A percentile compares a stretch with the other conserved stretches of the same genome.
These are phyloP conservation scores for Candida xiaguanensis DNA, from an alignment of 805 yeast genomes.

Conservation along the genomic window DNA sequence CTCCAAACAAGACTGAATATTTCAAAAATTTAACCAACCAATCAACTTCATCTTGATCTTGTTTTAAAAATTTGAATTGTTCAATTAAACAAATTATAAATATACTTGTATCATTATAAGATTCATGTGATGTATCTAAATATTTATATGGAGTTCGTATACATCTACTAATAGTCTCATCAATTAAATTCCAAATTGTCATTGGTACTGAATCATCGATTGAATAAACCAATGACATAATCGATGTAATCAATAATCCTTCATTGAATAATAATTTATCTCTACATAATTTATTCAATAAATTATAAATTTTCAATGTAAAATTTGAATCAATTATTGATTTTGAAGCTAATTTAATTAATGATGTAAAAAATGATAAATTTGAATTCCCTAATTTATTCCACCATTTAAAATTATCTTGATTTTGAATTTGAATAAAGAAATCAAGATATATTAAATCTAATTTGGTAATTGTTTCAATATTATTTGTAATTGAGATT, in stretches of 20 bases:
- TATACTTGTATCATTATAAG: conserved; percentile 27
- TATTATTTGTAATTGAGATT: conserved; percentile 12
- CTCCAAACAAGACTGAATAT: conserved; percentile 56
- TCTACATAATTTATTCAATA: conserved; percentile 43
- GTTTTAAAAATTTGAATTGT: conserved; percentile 57
- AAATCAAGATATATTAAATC: conserved; percentile 59
- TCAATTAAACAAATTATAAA: conserved; percentile 47
- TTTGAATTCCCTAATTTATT: conserved; percentile 29
- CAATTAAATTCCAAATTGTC: conserved; percentile 61
- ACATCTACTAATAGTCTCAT: conserved; percentile 71
- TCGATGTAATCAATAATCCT: conserved; percentile 50
- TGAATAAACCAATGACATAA: conserved; percentile 51
- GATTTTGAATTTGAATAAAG: conserved; percentile 45
- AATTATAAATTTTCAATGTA: conserved; percentile 41
- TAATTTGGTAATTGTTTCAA: conserved; percentile 33
- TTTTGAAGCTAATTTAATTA: conserved; percentile 44
- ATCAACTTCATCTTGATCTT: conserved; percentile 15
- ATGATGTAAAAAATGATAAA: conserved; percentile 60
- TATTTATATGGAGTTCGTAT: conserved; percentile 80
- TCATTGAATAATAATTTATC: conserved; percentile 53
- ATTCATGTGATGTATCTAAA: conserved; percentile 48
- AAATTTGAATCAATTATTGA: conserved; percentile 20
- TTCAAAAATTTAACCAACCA: conserved; percentile 54
- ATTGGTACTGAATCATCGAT: conserved; percentile 23
- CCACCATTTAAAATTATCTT: conserved; percentile 74